Evolutionary conservation across 2,329 filamentous ascomycete species (phyloP).

Genomic region (Botrytis hyacinthi): DNA sequence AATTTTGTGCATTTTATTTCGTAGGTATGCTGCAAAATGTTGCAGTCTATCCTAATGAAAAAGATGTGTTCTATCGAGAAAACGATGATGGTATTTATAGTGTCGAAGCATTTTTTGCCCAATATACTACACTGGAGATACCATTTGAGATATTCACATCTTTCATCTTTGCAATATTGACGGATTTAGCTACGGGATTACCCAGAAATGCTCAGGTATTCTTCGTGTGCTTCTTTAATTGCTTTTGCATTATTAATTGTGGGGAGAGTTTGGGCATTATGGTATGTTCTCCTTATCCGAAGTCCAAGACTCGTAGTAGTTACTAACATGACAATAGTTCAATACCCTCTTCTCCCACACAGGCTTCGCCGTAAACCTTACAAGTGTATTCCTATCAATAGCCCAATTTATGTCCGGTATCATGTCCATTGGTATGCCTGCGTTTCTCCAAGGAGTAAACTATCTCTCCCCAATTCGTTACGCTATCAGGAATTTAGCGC

Average conservation of each 20-base stretch:
- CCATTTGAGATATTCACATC: conserved; percentile 68
- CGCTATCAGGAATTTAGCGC: conserved; percentile 62
- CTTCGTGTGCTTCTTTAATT: conserved; percentile 65
- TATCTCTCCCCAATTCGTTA: conserved; percentile 72
- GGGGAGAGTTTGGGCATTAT: conserved; percentile 76
- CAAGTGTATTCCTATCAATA: conserved; percentile 66
- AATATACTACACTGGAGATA: conserved; percentile 68
- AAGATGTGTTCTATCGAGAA: conserved; percentile 76
- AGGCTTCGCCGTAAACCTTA: conserved; percentile 73
- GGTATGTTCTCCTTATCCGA: conserved; percentile 25
- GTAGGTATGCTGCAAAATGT: conserved; percentile 80
- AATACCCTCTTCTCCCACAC: conserved; percentile 74
- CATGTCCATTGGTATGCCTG: conserved; percentile 67
- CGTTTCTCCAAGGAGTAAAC: conserved; percentile 65
- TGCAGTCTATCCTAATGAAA: conserved; percentile 68
- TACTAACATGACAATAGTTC: conserved; percentile 46
- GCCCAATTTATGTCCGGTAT: conserved; percentile 70
- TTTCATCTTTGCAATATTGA: conserved; percentile 63
- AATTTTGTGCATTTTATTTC: conserved; percentile 70
- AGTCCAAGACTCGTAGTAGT: not conserved
- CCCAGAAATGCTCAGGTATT: conserved; percentile 62
- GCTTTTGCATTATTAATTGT: conserved; percentile 70
- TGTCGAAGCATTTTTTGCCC: conserved; percentile 67
- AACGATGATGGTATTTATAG: conserved; percentile 71
- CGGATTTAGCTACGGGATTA: conserved; percentile 63